A percentile compares a stretch with the other conserved stretches of the same genome.
These are phyloP conservation scores for Termitomyces heimii DNA, from an alignment of 768 basidiomycete genomes.

Conservation along the genomic window DNA sequence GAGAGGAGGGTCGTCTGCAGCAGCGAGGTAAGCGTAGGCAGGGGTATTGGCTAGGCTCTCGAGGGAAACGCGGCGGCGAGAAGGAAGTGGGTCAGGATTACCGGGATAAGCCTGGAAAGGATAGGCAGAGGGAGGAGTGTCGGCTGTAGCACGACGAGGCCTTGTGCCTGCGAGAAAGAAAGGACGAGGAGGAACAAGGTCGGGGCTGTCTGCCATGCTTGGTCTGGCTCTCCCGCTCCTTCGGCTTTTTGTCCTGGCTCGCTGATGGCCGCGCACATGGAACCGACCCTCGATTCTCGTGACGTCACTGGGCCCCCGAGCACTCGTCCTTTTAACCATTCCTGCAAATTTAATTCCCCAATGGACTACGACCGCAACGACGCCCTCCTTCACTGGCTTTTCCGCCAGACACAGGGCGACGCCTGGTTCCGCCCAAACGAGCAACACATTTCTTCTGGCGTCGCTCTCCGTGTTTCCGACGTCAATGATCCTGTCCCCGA, in stretches of 20 bases:
- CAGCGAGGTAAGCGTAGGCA: slow-evolving; percentile 15
- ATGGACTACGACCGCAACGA: slow-evolving; percentile 81
- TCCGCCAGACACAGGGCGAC: slow-evolving; percentile 73
- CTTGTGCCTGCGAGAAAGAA: not conserved
- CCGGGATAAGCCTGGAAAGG: slow-evolving; percentile 63
- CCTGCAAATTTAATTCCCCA: not conserved
- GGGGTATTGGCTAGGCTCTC: slow-evolving; percentile 28
- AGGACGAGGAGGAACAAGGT: not conserved
- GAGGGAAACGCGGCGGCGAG: slow-evolving; percentile 34
- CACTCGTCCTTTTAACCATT: not conserved
- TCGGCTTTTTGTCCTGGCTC: slow-evolving; percentile 2
- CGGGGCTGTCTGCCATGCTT: not conserved
- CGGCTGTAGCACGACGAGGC: slow-evolving; percentile 15
- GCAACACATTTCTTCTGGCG: slow-evolving; percentile 66
- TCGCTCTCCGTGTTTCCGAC: slow-evolving; percentile 50
- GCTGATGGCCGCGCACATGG: slow-evolving; percentile 7
- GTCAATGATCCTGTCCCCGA: slow-evolving; percentile 25
- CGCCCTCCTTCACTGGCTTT: slow-evolving; percentile 75
- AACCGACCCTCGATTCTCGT: not conserved
- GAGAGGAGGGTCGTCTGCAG: slow-evolving; percentile 9
- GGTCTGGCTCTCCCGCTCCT: too few relatives aligned
- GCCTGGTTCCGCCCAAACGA: slow-evolving; percentile 81
- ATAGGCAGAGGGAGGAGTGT: slow-evolving; percentile 28
- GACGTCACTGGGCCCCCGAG: slow-evolving; percentile 2
- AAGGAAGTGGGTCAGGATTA: slow-evolving; percentile 55